Percentiles rank a stretch among this genome's conserved stretches.
phyloP scores from a whole-genome alignment of 139 green algal species.

The Tetradesmus lagerheimii region DNA sequence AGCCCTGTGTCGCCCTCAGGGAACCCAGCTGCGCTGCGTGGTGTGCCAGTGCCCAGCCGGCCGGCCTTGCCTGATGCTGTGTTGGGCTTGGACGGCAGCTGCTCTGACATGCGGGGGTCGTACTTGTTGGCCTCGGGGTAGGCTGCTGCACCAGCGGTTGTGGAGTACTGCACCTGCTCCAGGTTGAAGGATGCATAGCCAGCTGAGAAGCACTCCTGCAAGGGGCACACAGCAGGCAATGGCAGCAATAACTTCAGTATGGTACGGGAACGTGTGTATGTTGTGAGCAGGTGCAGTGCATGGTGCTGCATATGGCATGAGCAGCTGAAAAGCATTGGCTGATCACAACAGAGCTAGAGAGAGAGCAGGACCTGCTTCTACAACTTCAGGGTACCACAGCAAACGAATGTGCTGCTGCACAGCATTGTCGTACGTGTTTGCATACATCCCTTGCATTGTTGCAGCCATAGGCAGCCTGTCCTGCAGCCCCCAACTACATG shows the following conservation, averaged over 20 bases:
- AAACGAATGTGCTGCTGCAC: no score
- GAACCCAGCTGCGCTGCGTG: conserved; percentile 9
- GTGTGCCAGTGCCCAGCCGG: conserved; percentile 2
- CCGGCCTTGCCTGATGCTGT: conserved; percentile 9
- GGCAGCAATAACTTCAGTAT: neutral
- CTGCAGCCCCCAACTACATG: neutral
- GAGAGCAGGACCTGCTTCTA: no score
- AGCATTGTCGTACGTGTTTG: no score
- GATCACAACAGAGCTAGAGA: no score
- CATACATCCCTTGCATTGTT: no score
- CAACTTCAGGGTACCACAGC: no score
- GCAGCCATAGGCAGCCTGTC: no score
- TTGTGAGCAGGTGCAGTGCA: no score
- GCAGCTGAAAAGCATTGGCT: no score
- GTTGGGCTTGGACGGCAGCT: conserved; percentile 18
- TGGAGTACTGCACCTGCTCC: conserved; percentile 46
- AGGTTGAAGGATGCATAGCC: conserved; percentile 40
- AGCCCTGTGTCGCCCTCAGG: conserved; percentile 17
- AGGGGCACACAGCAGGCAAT: neutral
- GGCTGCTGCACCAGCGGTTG: conserved; percentile 16
- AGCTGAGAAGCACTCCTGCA: conserved; percentile 47
- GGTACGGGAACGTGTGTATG: no score
- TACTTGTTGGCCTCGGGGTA: conserved; percentile 44
- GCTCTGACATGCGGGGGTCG: conserved; percentile 15
- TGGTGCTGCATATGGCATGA: no score